Evolutionary conservation across 139 green algal species (phyloP), one percentile per base, ranked within the genome.

Genomic region (Closterium sp.): DNA sequence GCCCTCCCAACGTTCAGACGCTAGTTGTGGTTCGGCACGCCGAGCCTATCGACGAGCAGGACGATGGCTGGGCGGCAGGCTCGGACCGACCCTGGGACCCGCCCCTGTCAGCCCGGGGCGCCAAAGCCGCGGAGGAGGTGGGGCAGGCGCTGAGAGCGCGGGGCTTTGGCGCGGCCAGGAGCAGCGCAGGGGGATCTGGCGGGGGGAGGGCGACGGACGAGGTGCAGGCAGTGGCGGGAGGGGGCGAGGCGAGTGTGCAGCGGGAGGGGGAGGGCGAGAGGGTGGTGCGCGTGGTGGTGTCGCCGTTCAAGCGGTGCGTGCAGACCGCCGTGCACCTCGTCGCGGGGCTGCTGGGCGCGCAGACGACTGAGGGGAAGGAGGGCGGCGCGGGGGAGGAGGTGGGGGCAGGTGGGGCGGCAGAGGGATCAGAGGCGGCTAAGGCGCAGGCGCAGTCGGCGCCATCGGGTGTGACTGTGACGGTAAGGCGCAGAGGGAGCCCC

Each of bases 21-120:
- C 91, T 93, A 1, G 32, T 93, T 9, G 91, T 93, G 33, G 93
- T 93, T 90, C 91, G 91, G 30, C 91, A 93, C 43, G 86, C 89
- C 33, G 87, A 93, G 88, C 66, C 89, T 23, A 31, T 89, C 21
- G 91, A 93, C 43, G 88, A 93, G 33, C 30, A 28, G 21, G 87
- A 91, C 33, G 34, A 35, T 0, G 33, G 25, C 32, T 94, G 91
- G 91, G 91, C 84, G 33, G 21, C 33, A 35, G 33, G 76, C 23
- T 28, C 88, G 25, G 88, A 76, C 33, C 34, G 91, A 69, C 89
- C 89, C n/a, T 94, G 91, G 91, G 91, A 94, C 88, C 91, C 91
- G 28, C 91, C 91, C 6, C 88, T 94, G 23, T 93, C 91, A 28
- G 91, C 90, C 33, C 28, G 89, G 8, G 91, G 91, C 23, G 30